Evolutionary conservation across 2,329 filamentous ascomycete species (phyloP), one percentile per base, ranked within the genome.

Genomic region (Reticulascus tulasneorum): DNA sequence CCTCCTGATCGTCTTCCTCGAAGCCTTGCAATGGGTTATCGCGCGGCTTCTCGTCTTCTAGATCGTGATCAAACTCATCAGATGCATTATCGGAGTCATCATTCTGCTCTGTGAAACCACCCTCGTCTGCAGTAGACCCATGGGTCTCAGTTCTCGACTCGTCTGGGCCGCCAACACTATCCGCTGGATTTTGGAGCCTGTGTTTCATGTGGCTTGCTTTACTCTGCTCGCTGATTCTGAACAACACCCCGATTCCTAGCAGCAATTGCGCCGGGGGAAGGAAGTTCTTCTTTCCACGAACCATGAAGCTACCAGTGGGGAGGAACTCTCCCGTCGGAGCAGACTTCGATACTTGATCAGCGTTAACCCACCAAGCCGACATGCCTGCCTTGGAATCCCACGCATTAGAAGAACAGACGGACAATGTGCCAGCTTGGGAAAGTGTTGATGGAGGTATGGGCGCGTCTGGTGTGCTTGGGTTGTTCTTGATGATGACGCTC

Each of bases 341-440:
- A 22, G 80, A 86, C 63, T 97, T 97, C 9, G 86, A 88, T 0
- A 98, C 87, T 58, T 97, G 90, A 35, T 91, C 82, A 3, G 86
- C 84, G 44, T 83, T 81, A 1, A 94, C 91, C 93, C 93, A 98
- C 84, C 87, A 98, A 8, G 91, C 90, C 13, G 86, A 84, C 86
- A 97, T 94, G 12, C 88, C 79, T 8, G 91, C 91, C 60, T 98
- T 98, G 2, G 86, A 91, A 42, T 97, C 93, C 93, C 93, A 98
- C 0, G 91, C 93, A 38, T 73, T 83, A 2, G 89, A 96, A 8
- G 86, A 85, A 44, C 86, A 87, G 6, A 98, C 85, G 0, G 84
- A 82, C 20, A 96, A 65, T 28, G 82, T 83, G 0, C 93, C 93
- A 5, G 93, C 93, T 63, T 98, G 93, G 0, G 87, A 84, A 4